Evolutionary conservation across 371 early-diverging fungal species (phyloP).

Genomic region (Mucor piriformis): DNA sequence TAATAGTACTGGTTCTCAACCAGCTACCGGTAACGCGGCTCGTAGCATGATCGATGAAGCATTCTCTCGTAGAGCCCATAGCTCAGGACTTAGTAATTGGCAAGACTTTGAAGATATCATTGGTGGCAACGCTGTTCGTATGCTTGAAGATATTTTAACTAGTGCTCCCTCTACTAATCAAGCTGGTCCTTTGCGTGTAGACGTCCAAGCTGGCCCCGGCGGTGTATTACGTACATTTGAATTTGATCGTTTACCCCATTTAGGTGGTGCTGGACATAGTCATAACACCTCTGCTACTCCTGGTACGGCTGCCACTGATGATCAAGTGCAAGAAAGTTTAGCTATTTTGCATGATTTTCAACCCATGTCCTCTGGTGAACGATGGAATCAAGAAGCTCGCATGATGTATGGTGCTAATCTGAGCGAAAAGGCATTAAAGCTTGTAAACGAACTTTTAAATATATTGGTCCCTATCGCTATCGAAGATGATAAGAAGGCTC

Average conservation of each 20-base stretch:
- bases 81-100: conserved; percentile 47
- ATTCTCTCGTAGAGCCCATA: conserved; percentile 20
- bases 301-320: background rate
- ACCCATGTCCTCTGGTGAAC: conserved; percentile 75
- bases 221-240: conserved; percentile 49
- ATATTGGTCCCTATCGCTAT: conserved; percentile 75
- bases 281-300: background rate
- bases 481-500: conserved; percentile 67
- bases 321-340: conserved; percentile 47
- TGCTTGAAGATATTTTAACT: conserved; percentile 67
- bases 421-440: conserved; percentile 60
- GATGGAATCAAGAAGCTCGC: conserved; percentile 89
- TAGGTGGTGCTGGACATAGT: background rate
- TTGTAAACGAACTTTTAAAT: conserved; percentile 70
- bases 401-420: conserved; percentile 75
- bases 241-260: conserved; percentile 32
- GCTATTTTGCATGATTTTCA: conserved; percentile 69
- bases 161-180: conserved; percentile 41
- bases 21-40: conserved; percentile 4
- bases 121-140: conserved; percentile 68
- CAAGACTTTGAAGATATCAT: conserved; percentile 74
- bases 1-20: conserved; percentile 32
- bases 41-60: conserved; percentile 19
- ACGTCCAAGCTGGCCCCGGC: conserved; percentile 49
- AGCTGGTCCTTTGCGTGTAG: conserved; percentile 54